phyloP scores from a whole-genome alignment of 208 protist species.

The Trypanosoma theileri region DNA sequence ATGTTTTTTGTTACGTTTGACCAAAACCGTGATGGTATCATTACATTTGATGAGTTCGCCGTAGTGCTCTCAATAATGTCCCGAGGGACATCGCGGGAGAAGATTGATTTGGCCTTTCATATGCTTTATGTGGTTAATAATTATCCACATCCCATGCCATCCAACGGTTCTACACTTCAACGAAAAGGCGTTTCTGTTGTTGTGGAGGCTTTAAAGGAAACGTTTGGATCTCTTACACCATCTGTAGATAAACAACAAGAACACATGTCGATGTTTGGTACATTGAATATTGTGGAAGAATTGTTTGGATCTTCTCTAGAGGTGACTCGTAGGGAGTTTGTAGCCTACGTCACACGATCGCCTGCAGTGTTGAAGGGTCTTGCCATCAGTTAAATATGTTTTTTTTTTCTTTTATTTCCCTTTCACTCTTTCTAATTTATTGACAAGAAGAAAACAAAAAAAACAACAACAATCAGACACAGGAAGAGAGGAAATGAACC shows the following conservation, averaged over 20 bases:
- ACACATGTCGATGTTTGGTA: not conserved
- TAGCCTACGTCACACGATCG: not conserved
- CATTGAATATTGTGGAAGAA: not conserved
- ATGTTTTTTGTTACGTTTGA: constrained; percentile 19
- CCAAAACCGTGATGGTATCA: constrained; percentile 2
- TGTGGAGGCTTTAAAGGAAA: not conserved
- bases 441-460: no score
- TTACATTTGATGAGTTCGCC: constrained; percentile 9
- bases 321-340: constrained; percentile 3
- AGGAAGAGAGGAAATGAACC: not conserved
- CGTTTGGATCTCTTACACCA: not conserved
- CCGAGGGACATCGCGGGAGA: constrained; percentile 4
- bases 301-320: constrained; percentile 9
- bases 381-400: not conserved
- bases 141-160: constrained; percentile 4
- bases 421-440: not conserved
- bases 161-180: not conserved
- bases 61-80: constrained; percentile 10
- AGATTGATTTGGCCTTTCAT: constrained; percentile 14
- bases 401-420: not conserved
- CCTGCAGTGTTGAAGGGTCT: constrained; percentile 9
- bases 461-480: no score
- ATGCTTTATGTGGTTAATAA: constrained; percentile 4
- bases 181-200: constrained; percentile 3
- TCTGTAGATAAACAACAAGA: not conserved